Percentiles rank a stretch among this genome's conserved stretches.
phyloP scores from a whole-genome alignment of 495 filamentous ascomycete species.

The Aspergillus taichungensis region DNA sequence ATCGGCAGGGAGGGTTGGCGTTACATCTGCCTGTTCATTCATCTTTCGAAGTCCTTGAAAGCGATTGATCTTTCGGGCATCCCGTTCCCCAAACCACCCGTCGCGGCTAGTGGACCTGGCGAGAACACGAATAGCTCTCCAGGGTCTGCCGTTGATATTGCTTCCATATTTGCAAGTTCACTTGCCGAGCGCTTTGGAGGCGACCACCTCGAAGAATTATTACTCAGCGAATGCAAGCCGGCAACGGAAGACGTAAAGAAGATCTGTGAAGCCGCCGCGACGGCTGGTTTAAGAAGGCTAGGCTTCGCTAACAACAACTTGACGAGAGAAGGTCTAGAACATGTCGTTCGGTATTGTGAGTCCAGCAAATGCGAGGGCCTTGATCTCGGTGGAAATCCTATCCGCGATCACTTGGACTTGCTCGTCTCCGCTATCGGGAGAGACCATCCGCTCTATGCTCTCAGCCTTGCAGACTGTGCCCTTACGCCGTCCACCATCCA shows the following conservation, averaged over 20 bases:
- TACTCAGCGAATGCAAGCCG: conserved; percentile 69
- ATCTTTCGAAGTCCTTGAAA: conserved; percentile 80
- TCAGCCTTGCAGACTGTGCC: conserved; percentile 84
- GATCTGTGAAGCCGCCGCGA: conserved; percentile 66
- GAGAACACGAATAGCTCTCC: background rate
- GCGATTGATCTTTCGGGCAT: conserved; percentile 80
- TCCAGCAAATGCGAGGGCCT: conserved; percentile 75
- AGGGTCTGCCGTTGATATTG: conserved; percentile 31
- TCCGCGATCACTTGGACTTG: conserved; percentile 58
- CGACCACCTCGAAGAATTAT: conserved; percentile 70
- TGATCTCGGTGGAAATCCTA: conserved; percentile 87
- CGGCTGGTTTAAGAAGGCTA: conserved; percentile 65
- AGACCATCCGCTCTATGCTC: conserved; percentile 61
- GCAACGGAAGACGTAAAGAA: conserved; percentile 57
- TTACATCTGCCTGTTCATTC: conserved; percentile 80
- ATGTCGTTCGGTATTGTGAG: conserved; percentile 66
- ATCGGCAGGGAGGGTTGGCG: conserved; percentile 84
- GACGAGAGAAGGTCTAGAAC: conserved; percentile 59
- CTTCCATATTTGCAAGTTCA: conserved; percentile 59
- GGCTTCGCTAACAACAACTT: conserved; percentile 77
- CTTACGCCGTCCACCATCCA: conserved; percentile 62
- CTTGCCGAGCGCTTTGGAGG: conserved; percentile 69
- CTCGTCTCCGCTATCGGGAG: conserved; percentile 55
- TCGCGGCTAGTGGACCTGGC: conserved; percentile 12
- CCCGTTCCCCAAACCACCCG: conserved; percentile 53